Percentiles rank a stretch among this genome's conserved stretches.
These are phyloP conservation scores for Hypoxylon rubiginosum DNA, from an alignment of 2,329 filamentous ascomycete species.

Conservation along the genomic window DNA sequence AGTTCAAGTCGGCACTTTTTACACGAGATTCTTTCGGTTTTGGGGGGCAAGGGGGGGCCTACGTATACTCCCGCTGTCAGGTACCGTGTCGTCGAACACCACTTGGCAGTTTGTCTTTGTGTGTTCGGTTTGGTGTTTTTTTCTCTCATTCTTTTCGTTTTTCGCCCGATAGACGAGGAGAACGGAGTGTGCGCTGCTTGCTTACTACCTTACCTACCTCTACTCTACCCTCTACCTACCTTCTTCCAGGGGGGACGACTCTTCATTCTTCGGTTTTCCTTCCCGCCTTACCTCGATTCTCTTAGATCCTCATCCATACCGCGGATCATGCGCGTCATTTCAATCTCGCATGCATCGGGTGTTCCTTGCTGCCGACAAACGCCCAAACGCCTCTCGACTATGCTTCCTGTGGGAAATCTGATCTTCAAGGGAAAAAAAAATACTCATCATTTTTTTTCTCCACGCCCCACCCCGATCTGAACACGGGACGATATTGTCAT, in stretches of 20 bases:
- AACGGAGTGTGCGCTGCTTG: background rate
- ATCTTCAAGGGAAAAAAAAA: constrained; percentile 3
- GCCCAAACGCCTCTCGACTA: constrained; percentile 21
- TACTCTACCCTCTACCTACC: background rate
- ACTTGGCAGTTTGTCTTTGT: constrained; percentile 23
- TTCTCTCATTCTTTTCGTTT: constrained; percentile 7
- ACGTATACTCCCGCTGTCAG: constrained; percentile 29
- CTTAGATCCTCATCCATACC: constrained; percentile 10
- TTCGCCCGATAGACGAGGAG: constrained; percentile 23
- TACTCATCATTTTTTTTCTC: constrained; percentile 5
- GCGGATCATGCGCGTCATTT: constrained; percentile 31
- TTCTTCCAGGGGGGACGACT: constrained; percentile 2
- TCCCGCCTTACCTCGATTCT: constrained; percentile 17
- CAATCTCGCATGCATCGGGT: constrained; percentile 39
- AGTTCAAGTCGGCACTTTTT: constrained; percentile 23
- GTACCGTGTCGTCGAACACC: constrained; percentile 23
- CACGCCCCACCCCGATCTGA: constrained; percentile 20
- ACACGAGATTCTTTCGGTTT: constrained; percentile 30
- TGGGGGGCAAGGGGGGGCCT: background rate
- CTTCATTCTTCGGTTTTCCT: constrained; percentile 22
- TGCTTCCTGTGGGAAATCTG: background rate
- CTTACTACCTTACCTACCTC: no score
- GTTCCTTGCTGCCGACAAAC: constrained; percentile 28
- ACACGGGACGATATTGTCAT: constrained; percentile 11
- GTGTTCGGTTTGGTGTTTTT: constrained; percentile 22